Evolutionary conservation across 768 basidiomycete species (phyloP), one percentile per base, ranked within the genome.

Genomic region (Lyophyllum atratum): DNA sequence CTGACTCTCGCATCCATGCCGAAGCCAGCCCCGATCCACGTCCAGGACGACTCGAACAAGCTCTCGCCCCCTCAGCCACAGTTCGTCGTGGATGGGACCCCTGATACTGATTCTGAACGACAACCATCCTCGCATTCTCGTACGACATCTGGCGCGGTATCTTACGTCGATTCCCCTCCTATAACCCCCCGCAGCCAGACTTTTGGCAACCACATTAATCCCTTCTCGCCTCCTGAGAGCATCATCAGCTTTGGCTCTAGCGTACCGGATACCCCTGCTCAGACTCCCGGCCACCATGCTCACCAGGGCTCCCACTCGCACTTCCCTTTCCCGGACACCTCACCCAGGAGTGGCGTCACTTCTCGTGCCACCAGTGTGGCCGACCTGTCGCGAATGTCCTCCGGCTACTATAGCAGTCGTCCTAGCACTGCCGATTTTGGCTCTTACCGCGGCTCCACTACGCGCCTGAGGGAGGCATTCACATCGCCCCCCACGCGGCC

Each of bases 401-500:
- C 75, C 1, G 75, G 71, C 52, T 72, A 77, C 34, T 70, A 66
- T 59, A 71, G 74, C 37, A 72, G 70, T 55, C 77, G 79, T 14
- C 69, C 72, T 2, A 59, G 61, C 24, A 68, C 72, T 25, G 66
- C 72, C 7, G 76, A 74, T 42, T 52, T 53, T 34, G 54, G 49
- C 31, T 72, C 75, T 2, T 58, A 56, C 33, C 73, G 75, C 22
- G 68, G 74, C 0, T 76, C 78, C 3, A 75, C 76, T 7, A 54
- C 74, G 24, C 74, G 78, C 21, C 55, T 76, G n/a, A 74, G 86
- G 49, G 86, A 87, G 60, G 66, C 80, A 3, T 85, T 88, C 57
- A 76, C 83, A 0, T 80, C 82, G 0, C 87, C 87, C 12, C 81
- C 81, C 1, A 69, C 80, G 24, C 82, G 86, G 10, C 84, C 85